phyloP scores from a whole-genome alignment of 2,329 filamentous ascomycete species.

The Aspergillus tubingensis region DNA sequence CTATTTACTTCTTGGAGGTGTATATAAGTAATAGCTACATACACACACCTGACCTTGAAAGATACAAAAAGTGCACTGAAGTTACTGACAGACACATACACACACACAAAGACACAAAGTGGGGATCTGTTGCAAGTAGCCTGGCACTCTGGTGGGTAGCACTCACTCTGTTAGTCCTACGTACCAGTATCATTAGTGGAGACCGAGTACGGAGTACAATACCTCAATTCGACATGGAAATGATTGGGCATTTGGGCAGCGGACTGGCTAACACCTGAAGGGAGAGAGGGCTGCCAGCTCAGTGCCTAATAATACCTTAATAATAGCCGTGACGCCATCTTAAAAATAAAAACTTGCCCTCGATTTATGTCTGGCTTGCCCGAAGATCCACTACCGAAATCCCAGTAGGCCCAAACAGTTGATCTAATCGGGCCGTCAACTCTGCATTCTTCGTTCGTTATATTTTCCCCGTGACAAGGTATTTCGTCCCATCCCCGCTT shows the following conservation, averaged over 20 bases:
- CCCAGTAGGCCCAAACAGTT: conserved; percentile 12
- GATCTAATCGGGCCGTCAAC: conserved; percentile 15
- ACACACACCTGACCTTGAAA: background rate
- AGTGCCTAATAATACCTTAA: conserved; percentile 12
- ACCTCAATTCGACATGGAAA: background rate
- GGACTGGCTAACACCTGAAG: conserved; percentile 12
- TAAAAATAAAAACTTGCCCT: background rate
- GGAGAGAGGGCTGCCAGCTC: conserved; percentile 4
- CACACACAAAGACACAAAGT: background rate
- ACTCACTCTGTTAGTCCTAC: background rate
- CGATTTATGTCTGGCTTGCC: conserved; percentile 14
- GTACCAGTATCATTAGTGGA: background rate
- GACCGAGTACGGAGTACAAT: background rate
- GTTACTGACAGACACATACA: background rate
- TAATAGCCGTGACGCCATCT: conserved; percentile 1
- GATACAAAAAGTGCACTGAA: background rate
- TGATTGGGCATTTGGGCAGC: conserved; percentile 30
- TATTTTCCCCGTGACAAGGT: background rate
- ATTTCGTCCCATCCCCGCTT: conserved; percentile 2
- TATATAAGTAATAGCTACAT: background rate
- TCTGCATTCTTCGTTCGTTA: conserved; percentile 7
- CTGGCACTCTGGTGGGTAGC: background rate
- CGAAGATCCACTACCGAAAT: conserved; percentile 16
- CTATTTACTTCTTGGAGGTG: too few species aligned
- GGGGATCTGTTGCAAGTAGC: background rate